Base-by-base conservation (phyloP, 1,139 yeast genomes). In the Pneumocystis sp. region DNA sequence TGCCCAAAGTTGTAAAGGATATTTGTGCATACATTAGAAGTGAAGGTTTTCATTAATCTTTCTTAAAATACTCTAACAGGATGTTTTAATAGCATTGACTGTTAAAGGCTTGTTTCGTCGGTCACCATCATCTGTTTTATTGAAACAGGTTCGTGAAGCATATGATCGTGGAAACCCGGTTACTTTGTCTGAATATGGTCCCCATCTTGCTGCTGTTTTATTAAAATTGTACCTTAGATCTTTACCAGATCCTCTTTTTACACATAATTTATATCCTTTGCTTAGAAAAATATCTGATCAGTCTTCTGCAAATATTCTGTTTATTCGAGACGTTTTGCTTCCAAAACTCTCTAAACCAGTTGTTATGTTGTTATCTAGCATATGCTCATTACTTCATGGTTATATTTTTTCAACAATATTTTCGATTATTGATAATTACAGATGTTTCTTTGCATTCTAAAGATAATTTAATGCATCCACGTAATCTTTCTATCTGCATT, bases 121-220 rank as follows among this genome's bases (percentile, higher is more conserved):
- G 5, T 59, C 70, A 65, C 63, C 70, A 68, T 7, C 73, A 68
- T 39, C 66, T 25, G 72, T 64, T 3, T 67, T 74, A 37, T 70
- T 75, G 8, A 67, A 67, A 42, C 71, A 77, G 25, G 70, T 77
- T 35, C 68, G 73, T 50, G 76, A 76, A 63, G 76, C 77, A 39
- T 76, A 72, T 62, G 77, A 77, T 64, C 72, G 80, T 40, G 74
- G 74, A 65, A 80, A 78, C 66, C 66, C 71, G n/a, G 67, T 78
- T 39, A 72, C 74, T 45, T 67, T 78, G 45, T 71, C 70, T 39
- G 79, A 77, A 63, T 69, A 64, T 44, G 61, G 68, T 4, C 78
- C 80, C 0, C 72, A 72, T 29, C 70, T 73, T 10, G 73, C 74
- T 3, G 76, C 79, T 4, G 73, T 76, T 4, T 69, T 76, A 17